Base-by-base conservation (phyloP, 495 filamentous ascomycete genomes). In the Darksidea phi region DNA sequence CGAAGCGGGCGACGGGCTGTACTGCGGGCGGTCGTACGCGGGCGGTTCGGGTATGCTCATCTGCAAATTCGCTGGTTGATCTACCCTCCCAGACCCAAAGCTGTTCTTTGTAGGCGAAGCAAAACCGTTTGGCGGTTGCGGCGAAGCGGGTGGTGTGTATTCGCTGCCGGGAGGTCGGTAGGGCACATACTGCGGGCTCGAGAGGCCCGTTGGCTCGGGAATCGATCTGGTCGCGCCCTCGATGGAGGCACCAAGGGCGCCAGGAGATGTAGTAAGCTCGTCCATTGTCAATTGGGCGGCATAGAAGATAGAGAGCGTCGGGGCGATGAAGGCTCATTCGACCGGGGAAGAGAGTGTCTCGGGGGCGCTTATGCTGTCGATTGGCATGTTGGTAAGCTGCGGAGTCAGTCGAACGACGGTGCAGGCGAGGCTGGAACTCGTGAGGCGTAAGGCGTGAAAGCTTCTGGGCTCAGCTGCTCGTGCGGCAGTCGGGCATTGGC, bases 81-180 rank as follows among this genome's bases (percentile, higher is more conserved):
- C 46, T 10, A 47, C 24, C 15, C 54, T 32, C 13, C 6, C 10
- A 23, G 61, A n/a, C 13, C 48, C 61, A 28, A 64, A 59, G 47
- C 54, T 32, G 10, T 43, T 56, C 32, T 34, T 48, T 11, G 48
- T 20, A 6, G 55, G 43, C 13, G 32, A 21, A 20, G n/a, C 42
- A 37, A 54, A 53, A 1, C 34, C 42, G 34, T 42, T 54, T 6
- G 17, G n/a, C 15, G 62, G 62, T 34, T 59, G 62, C 21, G 62
- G 62, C 1, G 62, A 65, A 2, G 62, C 51, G 1, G 62, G 62
- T 15, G 62, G 62, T 7, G 62, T 65, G 50, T 23, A 65, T 15
- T 65, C 41, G 43, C 17, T 20, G 20, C 26, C 42, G 13, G 62
- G 36, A 2, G 56, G 43, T 1, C 49, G 38, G 28, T 59, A 65